phyloP scores from a whole-genome alignment of 306 rosid species.

The Medicago arabica region DNA sequence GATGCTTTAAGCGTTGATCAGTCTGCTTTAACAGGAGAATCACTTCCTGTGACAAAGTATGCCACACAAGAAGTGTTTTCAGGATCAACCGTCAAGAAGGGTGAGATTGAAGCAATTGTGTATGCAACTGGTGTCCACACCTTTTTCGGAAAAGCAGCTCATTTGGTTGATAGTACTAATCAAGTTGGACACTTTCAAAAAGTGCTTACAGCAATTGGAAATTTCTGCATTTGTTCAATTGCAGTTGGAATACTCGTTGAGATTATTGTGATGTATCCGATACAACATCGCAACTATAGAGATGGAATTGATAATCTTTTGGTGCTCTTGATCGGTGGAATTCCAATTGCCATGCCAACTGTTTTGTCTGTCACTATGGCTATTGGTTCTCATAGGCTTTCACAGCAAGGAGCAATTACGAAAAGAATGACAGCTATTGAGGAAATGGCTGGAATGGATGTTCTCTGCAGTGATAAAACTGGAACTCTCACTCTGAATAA shows the following conservation, averaged over 20 bases:
- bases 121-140: constrained; percentile 96
- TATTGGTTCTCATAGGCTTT: constrained; percentile 93
- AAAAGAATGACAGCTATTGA: constrained; percentile 97
- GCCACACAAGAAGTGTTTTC: constrained; percentile 87
- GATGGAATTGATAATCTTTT: constrained; percentile 89
- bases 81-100: constrained; percentile 93
- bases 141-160: constrained; percentile 95
- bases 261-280: constrained; percentile 86
- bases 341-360: constrained; percentile 98
- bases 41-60: constrained; percentile 85
- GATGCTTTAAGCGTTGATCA: constrained; percentile 93
- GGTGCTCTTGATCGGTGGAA: constrained; percentile 94
- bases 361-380: constrained; percentile 98
- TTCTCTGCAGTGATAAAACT: constrained; percentile 94
- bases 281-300: constrained; percentile 79
- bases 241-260: constrained; percentile 73
- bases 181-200: constrained; percentile 98
- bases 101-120: constrained; percentile 93
- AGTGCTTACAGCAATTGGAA: constrained; percentile 94
- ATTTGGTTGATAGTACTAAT: constrained; percentile 91
- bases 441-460: constrained; percentile 99
- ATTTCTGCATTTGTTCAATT: constrained; percentile 91
- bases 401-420: constrained; percentile 97
- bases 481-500: constrained; percentile 92
- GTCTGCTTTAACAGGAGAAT: constrained; percentile 94